A percentile compares a stretch with the other conserved stretches of the same genome.
phyloP scores from a whole-genome alignment of 495 filamentous ascomycete genomes.

The Lasiosphaeriaceae sp. region DNA sequence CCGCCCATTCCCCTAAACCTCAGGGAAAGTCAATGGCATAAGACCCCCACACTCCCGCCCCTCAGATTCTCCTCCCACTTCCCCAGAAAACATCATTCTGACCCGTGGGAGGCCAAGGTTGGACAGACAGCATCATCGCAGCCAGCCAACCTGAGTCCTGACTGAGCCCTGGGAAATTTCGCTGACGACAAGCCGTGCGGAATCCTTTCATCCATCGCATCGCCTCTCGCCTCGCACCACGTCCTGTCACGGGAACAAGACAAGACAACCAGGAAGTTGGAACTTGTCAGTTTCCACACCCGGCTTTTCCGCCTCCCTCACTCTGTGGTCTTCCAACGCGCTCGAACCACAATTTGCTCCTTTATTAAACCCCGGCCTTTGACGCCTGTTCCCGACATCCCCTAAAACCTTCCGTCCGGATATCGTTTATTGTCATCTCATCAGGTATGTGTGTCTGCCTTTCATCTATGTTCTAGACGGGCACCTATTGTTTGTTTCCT shows the following conservation, averaged over 20 bases:
- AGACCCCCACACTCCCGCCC: slow-evolving; percentile 34
- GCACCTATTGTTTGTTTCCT: not conserved
- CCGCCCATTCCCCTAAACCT: slow-evolving; percentile 6
- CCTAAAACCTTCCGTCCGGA: too few relatives aligned
- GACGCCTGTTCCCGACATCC: too few relatives aligned
- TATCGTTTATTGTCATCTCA: not conserved
- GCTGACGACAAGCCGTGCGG: slow-evolving; percentile 3
- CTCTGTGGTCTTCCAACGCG: not conserved
- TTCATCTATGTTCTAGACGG: too few relatives aligned
- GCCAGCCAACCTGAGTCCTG: too few relatives aligned
- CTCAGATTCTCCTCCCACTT: slow-evolving; percentile 21
- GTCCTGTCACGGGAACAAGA: not conserved
- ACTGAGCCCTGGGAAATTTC: slow-evolving; percentile 13
- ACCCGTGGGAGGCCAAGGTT: slow-evolving; percentile 24
- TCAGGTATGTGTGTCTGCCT: not conserved
- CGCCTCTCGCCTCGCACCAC: not conserved
- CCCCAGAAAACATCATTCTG: slow-evolving; percentile 23
- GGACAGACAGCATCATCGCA: slow-evolving; percentile 12
- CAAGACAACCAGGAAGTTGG: not conserved
- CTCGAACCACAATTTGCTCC: not conserved
- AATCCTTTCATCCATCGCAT: not conserved
- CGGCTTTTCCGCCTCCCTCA: not conserved
- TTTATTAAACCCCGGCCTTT: too few relatives aligned
- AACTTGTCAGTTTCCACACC: not conserved
- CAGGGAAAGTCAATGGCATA: slow-evolving; percentile 18